A percentile compares a stretch with the other conserved stretches of the same genome.
phyloP scores from a whole-genome alignment of 106 monocot genomes.

The Allium fistulosum region DNA sequence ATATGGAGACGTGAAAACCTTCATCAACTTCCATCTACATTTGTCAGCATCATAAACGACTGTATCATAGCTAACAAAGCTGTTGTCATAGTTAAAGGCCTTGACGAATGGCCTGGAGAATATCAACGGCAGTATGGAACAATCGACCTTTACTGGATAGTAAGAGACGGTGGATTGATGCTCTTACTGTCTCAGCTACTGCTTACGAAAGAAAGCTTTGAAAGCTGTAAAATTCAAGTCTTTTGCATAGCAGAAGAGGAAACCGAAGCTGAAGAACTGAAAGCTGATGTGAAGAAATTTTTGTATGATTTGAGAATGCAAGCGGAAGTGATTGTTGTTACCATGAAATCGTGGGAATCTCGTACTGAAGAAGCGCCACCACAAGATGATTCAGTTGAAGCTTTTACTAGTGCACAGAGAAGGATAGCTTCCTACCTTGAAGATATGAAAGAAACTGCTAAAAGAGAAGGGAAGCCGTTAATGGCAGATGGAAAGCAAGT shows the following conservation, averaged over 20 bases:
- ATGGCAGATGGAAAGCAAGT: slow-evolving; percentile 67
- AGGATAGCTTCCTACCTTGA: slow-evolving; percentile 54
- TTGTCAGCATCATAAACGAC: slow-evolving; percentile 93
- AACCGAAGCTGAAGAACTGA: slow-evolving; percentile 83
- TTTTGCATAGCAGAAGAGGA: slow-evolving; percentile 99
- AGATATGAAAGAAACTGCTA: slow-evolving; percentile 62
- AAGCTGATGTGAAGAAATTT: slow-evolving; percentile 89
- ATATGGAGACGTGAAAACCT: slow-evolving; percentile 97
- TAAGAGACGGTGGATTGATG: slow-evolving; percentile 95
- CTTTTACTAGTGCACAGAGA: slow-evolving; percentile 55
- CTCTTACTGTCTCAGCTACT: slow-evolving; percentile 93
- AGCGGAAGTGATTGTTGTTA: slow-evolving; percentile 90
- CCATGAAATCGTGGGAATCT: slow-evolving; percentile 75
- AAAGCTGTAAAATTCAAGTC: slow-evolving; percentile 93
- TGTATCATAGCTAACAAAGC: slow-evolving; percentile 98
- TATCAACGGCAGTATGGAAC: slow-evolving; percentile 95
- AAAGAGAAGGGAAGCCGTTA: slow-evolving; percentile 48
- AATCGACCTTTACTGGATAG: slow-evolving; percentile 98
- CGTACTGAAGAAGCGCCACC: no score
- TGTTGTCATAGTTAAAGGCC: slow-evolving; percentile 92
- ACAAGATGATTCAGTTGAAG: slow-evolving; percentile 67
- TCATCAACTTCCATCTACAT: slow-evolving; percentile 83
- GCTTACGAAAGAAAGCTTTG: slow-evolving; percentile 88
- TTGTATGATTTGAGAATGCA: slow-evolving; percentile 96
- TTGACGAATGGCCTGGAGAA: slow-evolving; percentile 98